Base-by-base conservation (phyloP, 2,329 filamentous ascomycete genomes). In the Hysterium pulicare region DNA sequence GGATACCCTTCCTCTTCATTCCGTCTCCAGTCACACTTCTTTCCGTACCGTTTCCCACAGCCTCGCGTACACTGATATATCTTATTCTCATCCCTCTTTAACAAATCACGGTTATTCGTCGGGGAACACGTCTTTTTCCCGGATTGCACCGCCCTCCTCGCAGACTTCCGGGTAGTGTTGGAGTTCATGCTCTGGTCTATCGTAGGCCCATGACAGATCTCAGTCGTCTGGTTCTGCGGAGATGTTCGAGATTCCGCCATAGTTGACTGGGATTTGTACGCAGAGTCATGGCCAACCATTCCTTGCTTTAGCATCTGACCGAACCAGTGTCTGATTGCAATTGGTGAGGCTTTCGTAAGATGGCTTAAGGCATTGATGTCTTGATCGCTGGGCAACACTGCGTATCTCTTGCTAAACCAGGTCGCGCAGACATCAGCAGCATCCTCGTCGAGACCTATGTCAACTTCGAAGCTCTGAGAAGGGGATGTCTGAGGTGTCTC, bases 11-110 rank as follows among this genome's bases (percentile, higher is more conserved):
- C 62, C 41, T 67, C 62, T 33, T 67, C 64, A 24, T 66, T 65
- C 37, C 64, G 53, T 49, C 65, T 67, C 64, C 62, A 66, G 49
- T 67, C 64, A 28, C 61, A 65, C 49, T 67, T 67, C 5, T 62
- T 58, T 5, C 59, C 61, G 46, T 65, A 67, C 7, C 62, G 54
- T 44, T 66, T 66, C 9, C 64, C 64, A 28, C 64, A 67, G 40
- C 65, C 65, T 20, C 62, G 33, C 5, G 64, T 67, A 44, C 64
- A 67, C 34, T 67, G 64, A 44, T 64, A 67, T 31, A 66, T 62
- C 23, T 66, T 66, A 37, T 56, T 63, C 8, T 59, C 44, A 37
- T 67, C 62, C 28, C 62, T 45, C 32, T 48, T 39, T 19, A 67
- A 49, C 17, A 64, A 28, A 31, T 59, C 53, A 5, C 46, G 51